phyloP scores from a whole-genome alignment of 495 filamentous ascomycete species.

The Melanomma pulvis-pyrius region DNA sequence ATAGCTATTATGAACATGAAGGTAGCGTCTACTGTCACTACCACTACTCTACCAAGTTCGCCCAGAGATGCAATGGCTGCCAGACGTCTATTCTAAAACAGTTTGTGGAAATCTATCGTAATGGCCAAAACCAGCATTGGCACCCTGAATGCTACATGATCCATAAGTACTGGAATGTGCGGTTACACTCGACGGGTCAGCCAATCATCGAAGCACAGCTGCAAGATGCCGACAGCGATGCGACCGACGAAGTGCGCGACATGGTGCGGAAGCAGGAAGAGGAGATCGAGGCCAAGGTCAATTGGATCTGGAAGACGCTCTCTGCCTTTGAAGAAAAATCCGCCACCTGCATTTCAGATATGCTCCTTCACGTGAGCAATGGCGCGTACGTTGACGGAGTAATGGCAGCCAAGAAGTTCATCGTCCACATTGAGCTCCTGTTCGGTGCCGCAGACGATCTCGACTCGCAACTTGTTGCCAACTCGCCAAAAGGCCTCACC shows the following conservation, averaged over 20 bases:
- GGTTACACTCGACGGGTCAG: slow-evolving; percentile 65
- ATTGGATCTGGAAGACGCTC: slow-evolving; percentile 96
- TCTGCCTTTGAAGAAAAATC: slow-evolving; percentile 97
- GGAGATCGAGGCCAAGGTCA: slow-evolving; percentile 95
- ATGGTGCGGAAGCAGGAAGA: slow-evolving; percentile 84
- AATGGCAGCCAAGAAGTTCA: slow-evolving; percentile 94
- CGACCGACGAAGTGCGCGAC: slow-evolving; percentile 73
- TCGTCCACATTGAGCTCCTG: slow-evolving; percentile 90
- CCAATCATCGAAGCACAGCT: slow-evolving; percentile 50
- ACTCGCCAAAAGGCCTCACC: slow-evolving; percentile 78
- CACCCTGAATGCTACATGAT: slow-evolving; percentile 99
- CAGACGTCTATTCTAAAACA: slow-evolving; percentile 98
- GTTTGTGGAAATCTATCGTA: slow-evolving; percentile 98
- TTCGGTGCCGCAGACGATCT: slow-evolving; percentile 88
- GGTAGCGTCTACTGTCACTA: slow-evolving; percentile 97
- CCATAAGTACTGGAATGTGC: slow-evolving; percentile 99
- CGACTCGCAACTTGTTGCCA: slow-evolving; percentile 66
- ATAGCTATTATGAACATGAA: slow-evolving; percentile 99
- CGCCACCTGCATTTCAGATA: slow-evolving; percentile 97
- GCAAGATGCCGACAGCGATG: slow-evolving; percentile 58
- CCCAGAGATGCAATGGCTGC: slow-evolving; percentile 93
- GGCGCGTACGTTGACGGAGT: slow-evolving; percentile 95
- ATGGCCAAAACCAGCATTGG: slow-evolving; percentile 98
- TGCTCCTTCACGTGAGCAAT: slow-evolving; percentile 99
- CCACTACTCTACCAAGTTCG: slow-evolving; percentile 97